Conservation (phyloP, 2,329 filamentous ascomycete species). For the Nothophaeocryptopus gaeumannii region DNA sequence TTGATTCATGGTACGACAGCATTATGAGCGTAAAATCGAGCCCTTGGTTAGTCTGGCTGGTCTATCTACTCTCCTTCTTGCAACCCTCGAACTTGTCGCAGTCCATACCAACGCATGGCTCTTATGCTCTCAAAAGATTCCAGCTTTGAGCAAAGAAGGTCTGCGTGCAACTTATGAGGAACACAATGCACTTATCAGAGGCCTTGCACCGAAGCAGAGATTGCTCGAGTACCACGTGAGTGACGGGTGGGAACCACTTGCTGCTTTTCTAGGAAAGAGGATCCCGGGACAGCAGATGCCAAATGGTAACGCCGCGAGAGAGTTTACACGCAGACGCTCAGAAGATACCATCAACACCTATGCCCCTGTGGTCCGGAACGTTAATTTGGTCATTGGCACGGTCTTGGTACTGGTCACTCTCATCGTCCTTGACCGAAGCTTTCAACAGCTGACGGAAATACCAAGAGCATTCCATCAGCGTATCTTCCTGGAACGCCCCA, state of each 20-base stretch:
- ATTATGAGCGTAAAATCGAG: no score
- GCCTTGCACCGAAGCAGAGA: neutral
- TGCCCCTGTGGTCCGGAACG: no score
- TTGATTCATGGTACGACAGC: neutral
- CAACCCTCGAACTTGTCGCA: neutral
- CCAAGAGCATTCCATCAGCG: no score
- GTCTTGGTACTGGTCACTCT: no score
- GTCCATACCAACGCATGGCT: neutral
- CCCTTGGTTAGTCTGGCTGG: no score
- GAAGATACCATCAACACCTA: no score
- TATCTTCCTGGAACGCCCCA: no score
- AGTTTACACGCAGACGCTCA: neutral
- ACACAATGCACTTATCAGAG: constrained; percentile 5
- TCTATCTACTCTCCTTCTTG: neutral
- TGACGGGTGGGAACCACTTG: constrained; percentile 7
- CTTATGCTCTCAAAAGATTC: neutral
- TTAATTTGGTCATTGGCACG: no score
- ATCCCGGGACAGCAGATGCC: neutral
- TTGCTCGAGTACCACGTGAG: constrained; percentile 7
- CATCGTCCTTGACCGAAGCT: no score
- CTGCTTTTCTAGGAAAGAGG: neutral
- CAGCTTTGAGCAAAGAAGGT: neutral
- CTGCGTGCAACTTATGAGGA: constrained; percentile 3
- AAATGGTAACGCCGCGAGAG: neutral
- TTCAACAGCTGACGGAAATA: no score